Evolutionary conservation across 345 rosid genomes (phyloP), one percentile per base, ranked within the genome.

Genomic region (Acer campestre): DNA sequence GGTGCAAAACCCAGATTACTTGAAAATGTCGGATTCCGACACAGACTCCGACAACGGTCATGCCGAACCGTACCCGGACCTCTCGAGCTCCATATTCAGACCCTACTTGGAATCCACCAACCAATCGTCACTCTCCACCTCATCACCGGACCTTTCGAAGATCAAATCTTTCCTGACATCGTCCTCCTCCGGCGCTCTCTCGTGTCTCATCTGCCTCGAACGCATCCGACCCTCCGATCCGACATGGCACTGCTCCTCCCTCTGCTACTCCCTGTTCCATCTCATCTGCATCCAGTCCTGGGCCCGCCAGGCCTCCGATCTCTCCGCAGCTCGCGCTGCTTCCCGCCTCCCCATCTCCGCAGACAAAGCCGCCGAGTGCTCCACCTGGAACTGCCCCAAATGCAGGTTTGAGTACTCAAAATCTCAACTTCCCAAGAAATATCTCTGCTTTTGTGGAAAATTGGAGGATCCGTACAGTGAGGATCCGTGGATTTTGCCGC

Each of bases 131-230:
- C 67, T 67, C 67, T n/a, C 61, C 71, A 55, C 64, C 20, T 40
- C 82, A n/a, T 80, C 88, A 51, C 63, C 88, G 53, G 96, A 89
- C 80, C 97, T 95, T 79, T 81, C 90, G 49, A 95, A 95, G 83
- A 91, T 92, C 94, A 90, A 92, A 78, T 92, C 99, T 0, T 91
- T 93, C 83, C 90, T 95, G 71, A 81, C 83, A 55, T 91, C 99
- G 0, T 93, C 99, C 66, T 89, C 97, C 71, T 92, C 99, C 68
- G 97, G 99, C 51, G 95, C 91, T 18, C 84, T 90, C 6, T 94
- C 98, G 0, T 92, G 97, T 83, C 91, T 96, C 61, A 93, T 94
- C 18, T 95, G 97, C 79, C 97, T 96, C 83, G 96, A 92, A 53
- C 93, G 98, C 14, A 92, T 91, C 83, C 83, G 84, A 40, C 89